Base-by-base conservation (phyloP, 495 filamentous ascomycete genomes). In the Lineolata rhizophorae region DNA sequence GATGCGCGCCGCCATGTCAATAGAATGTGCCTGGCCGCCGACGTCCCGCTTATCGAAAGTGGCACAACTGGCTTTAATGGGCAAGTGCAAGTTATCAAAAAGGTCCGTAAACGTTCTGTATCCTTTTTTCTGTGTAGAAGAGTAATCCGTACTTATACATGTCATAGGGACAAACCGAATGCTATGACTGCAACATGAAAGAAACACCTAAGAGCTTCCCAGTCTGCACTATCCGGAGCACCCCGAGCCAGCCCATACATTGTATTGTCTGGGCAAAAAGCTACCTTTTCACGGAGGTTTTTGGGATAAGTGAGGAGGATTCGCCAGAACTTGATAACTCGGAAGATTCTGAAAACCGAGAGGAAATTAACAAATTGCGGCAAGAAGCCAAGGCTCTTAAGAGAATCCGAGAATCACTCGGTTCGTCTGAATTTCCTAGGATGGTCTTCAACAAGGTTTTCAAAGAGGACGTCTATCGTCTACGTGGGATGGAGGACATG, bases 231-330 rank as follows among this genome's bases (percentile, higher is more conserved):
- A 94, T 99, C 40, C 69, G 87, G 46, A 92, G 79, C 45, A 95
- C 79, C 1, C 87, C 87, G 0, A 80, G 72, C 34, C 84, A 95
- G 43, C 83, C 84, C 0, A 94, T 99, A 17, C 87, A 99, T 50
- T 95, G 87, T 56, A 99, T 99, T 29, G 84, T 95, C n/a, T 99
- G 87, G 87, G 84, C 67, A 0, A 99, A 95, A 60, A 91, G 80
- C 45, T 95, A 92, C 46, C 67, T 99, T 9, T 70, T 95, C 36
- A 80, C 78, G 36, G 85, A 95, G 45, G 71, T 99, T 5, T 95
- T 93, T 42, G 87, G 87, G 1, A 70, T 65, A 2, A 91, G 83
- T 39, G 87, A 95, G 52, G 78, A 90, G 36, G 72, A 84, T 33
- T 63, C 69, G 11, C 56, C 66, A 1, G 70, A 74, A 6, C 63